phyloP scores from a whole-genome alignment of 2,329 filamentous ascomycete species.

The Ophiobolus disseminans region DNA sequence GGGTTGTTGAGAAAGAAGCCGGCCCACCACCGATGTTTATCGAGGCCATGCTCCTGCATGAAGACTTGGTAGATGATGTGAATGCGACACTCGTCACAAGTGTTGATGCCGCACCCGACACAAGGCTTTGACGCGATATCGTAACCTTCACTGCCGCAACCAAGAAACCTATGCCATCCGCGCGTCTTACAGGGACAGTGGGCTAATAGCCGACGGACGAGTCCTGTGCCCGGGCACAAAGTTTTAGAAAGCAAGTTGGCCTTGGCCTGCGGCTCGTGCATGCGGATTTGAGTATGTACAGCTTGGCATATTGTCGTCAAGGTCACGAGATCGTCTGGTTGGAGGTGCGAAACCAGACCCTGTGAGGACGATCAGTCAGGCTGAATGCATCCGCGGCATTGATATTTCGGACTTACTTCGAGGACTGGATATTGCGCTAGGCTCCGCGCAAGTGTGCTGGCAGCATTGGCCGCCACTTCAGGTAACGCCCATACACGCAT shows the following conservation, averaged over 20 bases:
- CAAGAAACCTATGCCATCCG: not conserved
- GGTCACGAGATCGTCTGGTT: slow-evolving; percentile 7
- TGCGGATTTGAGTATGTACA: slow-evolving; percentile 8
- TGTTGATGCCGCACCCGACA: slow-evolving; percentile 25
- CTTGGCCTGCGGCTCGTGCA: slow-evolving; percentile 10
- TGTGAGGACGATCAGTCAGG: not conserved
- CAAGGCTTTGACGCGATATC: slow-evolving; percentile 24
- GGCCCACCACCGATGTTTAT: slow-evolving; percentile 25
- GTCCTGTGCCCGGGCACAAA: slow-evolving; percentile 12
- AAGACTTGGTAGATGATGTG: slow-evolving; percentile 35
- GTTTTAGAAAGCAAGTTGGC: slow-evolving; percentile 17
- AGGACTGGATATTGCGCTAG: slow-evolving; percentile 13
- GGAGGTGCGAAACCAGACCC: slow-evolving; percentile 7
- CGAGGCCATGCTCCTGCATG: slow-evolving; percentile 24
- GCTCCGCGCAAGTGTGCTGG: not conserved
- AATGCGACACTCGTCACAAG: slow-evolving; percentile 39
- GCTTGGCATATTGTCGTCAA: slow-evolving; percentile 9
- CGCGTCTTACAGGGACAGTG: slow-evolving; percentile 11
- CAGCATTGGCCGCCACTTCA: slow-evolving; percentile 4
- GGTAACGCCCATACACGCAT: slow-evolving; percentile 7
- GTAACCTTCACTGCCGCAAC: slow-evolving; percentile 8
- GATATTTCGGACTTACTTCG: slow-evolving; percentile 3
- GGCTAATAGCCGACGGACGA: not conserved
- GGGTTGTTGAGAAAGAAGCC: slow-evolving; percentile 25
- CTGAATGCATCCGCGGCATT: too few species aligned